Evolutionary conservation across 345 rosid genomes (phyloP).

Genomic region (Litchi chinensis): DNA sequence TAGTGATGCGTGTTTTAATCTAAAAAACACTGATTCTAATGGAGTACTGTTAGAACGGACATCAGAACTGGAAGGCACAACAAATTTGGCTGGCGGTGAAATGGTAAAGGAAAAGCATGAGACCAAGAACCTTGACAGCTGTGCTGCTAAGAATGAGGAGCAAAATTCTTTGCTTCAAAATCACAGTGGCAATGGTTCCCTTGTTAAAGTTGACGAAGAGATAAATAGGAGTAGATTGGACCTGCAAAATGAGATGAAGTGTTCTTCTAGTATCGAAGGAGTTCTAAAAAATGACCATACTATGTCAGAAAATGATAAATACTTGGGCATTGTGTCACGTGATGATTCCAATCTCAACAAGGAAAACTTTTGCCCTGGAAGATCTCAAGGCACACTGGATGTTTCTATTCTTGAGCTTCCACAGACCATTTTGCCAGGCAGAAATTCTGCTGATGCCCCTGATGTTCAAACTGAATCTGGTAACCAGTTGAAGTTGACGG

Average conservation of each 20-base stretch:
- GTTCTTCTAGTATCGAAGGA: conserved; percentile 35
- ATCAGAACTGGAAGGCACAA: conserved; percentile 45
- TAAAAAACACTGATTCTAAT: conserved; percentile 43
- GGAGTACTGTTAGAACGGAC: conserved; percentile 37
- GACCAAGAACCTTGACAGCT: conserved; percentile 34
- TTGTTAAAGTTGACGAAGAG: conserved; percentile 52
- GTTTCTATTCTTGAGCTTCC: conserved; percentile 34
- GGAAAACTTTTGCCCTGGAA: conserved; percentile 35
- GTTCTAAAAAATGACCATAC: conserved; percentile 38
- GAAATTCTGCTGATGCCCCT: conserved; percentile 34
- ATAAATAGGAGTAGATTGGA: conserved; percentile 34
- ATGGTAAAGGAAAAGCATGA: conserved; percentile 45
- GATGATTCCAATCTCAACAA: conserved; percentile 34
- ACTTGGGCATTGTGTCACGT: conserved; percentile 29
- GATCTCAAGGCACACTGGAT: conserved; percentile 37
- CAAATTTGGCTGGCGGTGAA: conserved; percentile 46
- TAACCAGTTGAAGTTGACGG: conserved; percentile 40
- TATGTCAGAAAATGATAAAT: conserved; percentile 42
- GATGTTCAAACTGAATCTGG: conserved; percentile 50
- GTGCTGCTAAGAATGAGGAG: conserved; percentile 34
- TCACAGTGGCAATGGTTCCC: conserved; percentile 28
- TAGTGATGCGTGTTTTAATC: conserved; percentile 40
- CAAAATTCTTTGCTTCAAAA: conserved; percentile 28
- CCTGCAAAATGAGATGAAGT: conserved; percentile 46
- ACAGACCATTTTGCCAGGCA: conserved; percentile 25